Evolutionary conservation across 495 filamentous ascomycete genomes (phyloP), one percentile per base, ranked within the genome.

Genomic region (Penicillium mononematosum): DNA sequence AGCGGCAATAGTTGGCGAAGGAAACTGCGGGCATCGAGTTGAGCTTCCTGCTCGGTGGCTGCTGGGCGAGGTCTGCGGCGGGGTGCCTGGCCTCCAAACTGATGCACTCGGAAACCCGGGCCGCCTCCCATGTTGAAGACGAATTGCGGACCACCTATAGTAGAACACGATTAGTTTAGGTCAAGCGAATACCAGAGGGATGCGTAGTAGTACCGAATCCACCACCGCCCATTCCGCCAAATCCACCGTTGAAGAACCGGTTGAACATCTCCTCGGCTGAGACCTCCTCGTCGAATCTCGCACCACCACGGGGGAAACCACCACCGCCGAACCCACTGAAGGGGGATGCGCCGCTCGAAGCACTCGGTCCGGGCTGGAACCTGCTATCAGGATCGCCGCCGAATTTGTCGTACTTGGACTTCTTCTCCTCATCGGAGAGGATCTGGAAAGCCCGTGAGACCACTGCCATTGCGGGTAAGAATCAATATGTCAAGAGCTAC

Each of bases 261-360:
- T 92, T 85, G 75, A 98, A 98, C 74, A 98, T 79, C 65, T 98
- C 94, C 75, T 98, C 94, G 0, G 94, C 93, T 38, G 89, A 95
- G 53, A 98, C 94, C 67, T 98, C 94, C 38, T 91, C 90, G 22
- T 92, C 91, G 70, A 87, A 94, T 14, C 83, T 81, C 29, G 73
- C 72, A 27, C 69, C 70, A 48, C 72, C 74, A 6, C 83, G 74
- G 14, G 78, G 76, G 61, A 83, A 83, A 20, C 78, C 79, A 34
- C 81, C 79, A 12, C 81, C 81, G 16, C 78, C 77, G 62, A 92
- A 93, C 22, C 90, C 88, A 59, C 82, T 77, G 70, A 96, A 98
- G 32, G 74, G 69, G 45, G 74, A 79, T 59, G 75, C 78, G 38
- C 78, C 78, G 12, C 63, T 58, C 14, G 71, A 72, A 8, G 75